phyloP scores from a whole-genome alignment of 1,284 basidiomycete genomes.

The Cryptococcus jaspeensis region DNA sequence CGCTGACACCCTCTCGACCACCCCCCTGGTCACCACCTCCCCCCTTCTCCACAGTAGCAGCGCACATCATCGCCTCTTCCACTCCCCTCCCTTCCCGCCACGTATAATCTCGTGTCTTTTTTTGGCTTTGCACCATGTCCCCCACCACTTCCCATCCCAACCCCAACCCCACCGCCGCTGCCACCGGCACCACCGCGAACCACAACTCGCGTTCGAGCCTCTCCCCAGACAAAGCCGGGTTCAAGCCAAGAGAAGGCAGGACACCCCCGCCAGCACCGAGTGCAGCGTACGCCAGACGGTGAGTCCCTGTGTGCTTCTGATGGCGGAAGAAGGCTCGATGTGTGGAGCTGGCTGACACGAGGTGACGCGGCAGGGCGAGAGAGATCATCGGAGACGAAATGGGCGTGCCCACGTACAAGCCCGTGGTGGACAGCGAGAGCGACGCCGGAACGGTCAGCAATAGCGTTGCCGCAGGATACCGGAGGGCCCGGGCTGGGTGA shows the following conservation, averaged over 20 bases:
- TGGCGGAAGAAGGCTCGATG: no score
- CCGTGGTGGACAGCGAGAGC: conserved; percentile 63
- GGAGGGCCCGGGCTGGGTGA: conserved; percentile 50
- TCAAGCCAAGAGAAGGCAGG: conserved; percentile 21
- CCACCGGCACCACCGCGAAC: background rate
- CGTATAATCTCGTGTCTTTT: background rate
- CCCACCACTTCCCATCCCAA: background rate
- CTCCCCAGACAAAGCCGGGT: conserved; percentile 14
- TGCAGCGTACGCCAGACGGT: conserved; percentile 84
- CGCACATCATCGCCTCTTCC: background rate
- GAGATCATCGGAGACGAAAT: conserved; percentile 75
- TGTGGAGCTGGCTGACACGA: conserved; percentile 3
- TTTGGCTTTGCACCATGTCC: background rate
- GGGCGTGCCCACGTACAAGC: conserved; percentile 57
- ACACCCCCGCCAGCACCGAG: conserved; percentile 82
- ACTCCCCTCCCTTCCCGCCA: background rate
- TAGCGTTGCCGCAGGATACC: conserved; percentile 43
- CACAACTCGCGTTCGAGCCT: conserved; percentile 7
- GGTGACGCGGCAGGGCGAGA: conserved; percentile 60
- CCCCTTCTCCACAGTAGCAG: background rate
- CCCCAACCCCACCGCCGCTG: background rate
- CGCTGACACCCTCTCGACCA: background rate
- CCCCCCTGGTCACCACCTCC: background rate
- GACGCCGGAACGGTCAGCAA: conserved; percentile 57
- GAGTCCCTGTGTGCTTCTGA: conserved; percentile 19